Evolutionary conservation across 2,329 filamentous ascomycete species (phyloP).

Genomic region (Pseudofabraea citricarpa): DNA sequence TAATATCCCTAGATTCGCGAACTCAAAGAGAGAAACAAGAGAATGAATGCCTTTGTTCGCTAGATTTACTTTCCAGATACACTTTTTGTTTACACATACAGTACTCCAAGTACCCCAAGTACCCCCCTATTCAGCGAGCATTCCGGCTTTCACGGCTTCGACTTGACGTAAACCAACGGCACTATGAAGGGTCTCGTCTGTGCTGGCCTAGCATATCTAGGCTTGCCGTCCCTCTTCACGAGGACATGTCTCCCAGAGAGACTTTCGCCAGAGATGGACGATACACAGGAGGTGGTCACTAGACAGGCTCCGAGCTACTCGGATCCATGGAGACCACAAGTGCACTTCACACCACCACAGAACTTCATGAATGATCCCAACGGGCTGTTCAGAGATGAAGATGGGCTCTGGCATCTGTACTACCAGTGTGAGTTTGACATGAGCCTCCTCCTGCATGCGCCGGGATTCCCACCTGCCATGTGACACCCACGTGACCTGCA

Average conservation of each 20-base stretch:
- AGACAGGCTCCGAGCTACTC: background rate
- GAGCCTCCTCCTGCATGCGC: background rate
- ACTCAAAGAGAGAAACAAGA: background rate
- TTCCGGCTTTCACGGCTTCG: too few species aligned
- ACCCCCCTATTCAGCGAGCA: too few species aligned
- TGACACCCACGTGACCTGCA: background rate
- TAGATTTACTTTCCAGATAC: background rate
- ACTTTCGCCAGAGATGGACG: background rate
- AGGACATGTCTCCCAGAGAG: background rate
- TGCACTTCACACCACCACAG: slow-evolving; percentile 47
- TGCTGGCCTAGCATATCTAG: too few species aligned
- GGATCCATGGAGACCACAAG: slow-evolving; percentile 32
- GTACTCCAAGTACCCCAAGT: too few species aligned
- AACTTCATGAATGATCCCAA: slow-evolving; percentile 57
- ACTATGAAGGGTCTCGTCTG: too few species aligned
- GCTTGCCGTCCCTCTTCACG: too few species aligned
- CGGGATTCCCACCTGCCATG: background rate
- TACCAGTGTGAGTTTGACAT: slow-evolving; percentile 42
- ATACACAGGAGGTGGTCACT: background rate
- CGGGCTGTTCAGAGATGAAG: slow-evolving; percentile 51
- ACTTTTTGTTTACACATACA: too few species aligned
- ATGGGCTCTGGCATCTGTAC: slow-evolving; percentile 55
- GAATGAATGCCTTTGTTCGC: background rate
- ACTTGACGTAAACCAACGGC: too few species aligned
- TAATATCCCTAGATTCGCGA: too few species aligned